These are phyloP conservation scores for Trichosporon inkin DNA, from an alignment of 1,284 basidiomycete genomes.

Conservation along the genomic window DNA sequence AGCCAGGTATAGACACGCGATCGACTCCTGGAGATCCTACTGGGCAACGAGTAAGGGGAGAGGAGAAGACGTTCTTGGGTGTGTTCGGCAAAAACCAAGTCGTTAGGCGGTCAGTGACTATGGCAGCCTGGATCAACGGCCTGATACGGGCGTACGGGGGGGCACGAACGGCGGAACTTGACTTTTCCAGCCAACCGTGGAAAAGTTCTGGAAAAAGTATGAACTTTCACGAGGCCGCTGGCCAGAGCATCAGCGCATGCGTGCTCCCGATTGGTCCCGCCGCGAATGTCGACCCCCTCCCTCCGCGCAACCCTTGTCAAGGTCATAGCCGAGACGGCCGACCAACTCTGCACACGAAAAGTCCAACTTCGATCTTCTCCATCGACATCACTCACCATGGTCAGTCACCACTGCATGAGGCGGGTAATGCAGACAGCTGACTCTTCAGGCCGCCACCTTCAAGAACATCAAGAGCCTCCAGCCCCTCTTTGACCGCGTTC, in stretches of 20 bases:
- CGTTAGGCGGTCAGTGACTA: slow-evolving; percentile 4
- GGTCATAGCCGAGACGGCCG: slow-evolving; percentile 11
- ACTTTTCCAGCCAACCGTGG: slow-evolving; percentile 14
- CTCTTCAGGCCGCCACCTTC: slow-evolving; percentile 61
- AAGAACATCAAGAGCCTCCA: slow-evolving; percentile 88
- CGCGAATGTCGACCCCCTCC: neutral
- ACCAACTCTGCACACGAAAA: slow-evolving; percentile 7
- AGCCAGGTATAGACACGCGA: slow-evolving; percentile 1
- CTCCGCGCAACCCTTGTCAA: neutral
- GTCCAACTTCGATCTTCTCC: slow-evolving; percentile 1
- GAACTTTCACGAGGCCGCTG: neutral
- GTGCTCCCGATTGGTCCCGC: neutral
- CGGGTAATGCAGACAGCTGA: neutral
- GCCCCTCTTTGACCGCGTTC: slow-evolving; percentile 91
- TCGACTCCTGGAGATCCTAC: neutral
- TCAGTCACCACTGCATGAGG: slow-evolving; percentile 13
- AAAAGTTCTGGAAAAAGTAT: slow-evolving; percentile 28
- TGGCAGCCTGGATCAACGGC: neutral
- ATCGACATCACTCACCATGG: slow-evolving; percentile 21
- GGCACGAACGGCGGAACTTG: slow-evolving; percentile 4
- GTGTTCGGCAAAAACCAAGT: slow-evolving; percentile 13
- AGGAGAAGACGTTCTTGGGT: neutral
- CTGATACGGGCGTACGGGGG: neutral
- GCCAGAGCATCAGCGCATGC: neutral
- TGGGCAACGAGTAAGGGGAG: neutral